These are phyloP conservation scores for Senecio squalidus DNA, from an alignment of 140 eudicot genomes.

Conservation along the genomic window DNA sequence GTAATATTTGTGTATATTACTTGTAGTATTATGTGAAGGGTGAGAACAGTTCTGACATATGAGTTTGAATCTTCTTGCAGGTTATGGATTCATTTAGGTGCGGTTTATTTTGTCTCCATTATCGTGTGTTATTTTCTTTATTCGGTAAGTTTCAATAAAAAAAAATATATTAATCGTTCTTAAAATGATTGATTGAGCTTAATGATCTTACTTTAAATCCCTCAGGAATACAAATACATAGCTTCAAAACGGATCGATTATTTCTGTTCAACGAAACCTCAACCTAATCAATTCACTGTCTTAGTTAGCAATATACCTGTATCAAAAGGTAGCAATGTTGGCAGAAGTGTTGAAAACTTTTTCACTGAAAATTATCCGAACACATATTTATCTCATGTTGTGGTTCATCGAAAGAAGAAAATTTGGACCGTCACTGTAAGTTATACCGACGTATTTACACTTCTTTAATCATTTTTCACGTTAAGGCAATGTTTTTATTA, in stretches of 20 bases:
- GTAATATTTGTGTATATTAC: slow-evolving; percentile 20
- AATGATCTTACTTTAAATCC: slow-evolving; percentile 20
- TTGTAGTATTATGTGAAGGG: neutral
- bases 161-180: too few relatives aligned
- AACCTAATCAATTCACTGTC: slow-evolving; percentile 52
- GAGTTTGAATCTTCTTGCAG: slow-evolving; percentile 38
- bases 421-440: slow-evolving; percentile 44
- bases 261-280: slow-evolving; percentile 45
- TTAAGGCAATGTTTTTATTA: neutral
- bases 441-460: neutral
- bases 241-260: slow-evolving; percentile 51
- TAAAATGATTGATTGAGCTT: too few relatives aligned
- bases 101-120: slow-evolving; percentile 45
- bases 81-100: slow-evolving; percentile 62
- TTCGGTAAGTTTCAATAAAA: slow-evolving; percentile 37
- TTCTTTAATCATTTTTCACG: neutral
- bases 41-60: slow-evolving; percentile 8
- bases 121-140: slow-evolving; percentile 53
- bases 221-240: slow-evolving; percentile 50
- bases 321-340: slow-evolving; percentile 33
- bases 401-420: slow-evolving; percentile 45
- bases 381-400: slow-evolving; percentile 61
- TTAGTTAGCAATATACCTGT: slow-evolving; percentile 63
- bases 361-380: slow-evolving; percentile 46
- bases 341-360: slow-evolving; percentile 46